Percentiles rank a stretch among this genome's conserved stretches.
Conservation (phyloP, 73 alveolate genomes). For the Paramecium caudatum region DNA sequence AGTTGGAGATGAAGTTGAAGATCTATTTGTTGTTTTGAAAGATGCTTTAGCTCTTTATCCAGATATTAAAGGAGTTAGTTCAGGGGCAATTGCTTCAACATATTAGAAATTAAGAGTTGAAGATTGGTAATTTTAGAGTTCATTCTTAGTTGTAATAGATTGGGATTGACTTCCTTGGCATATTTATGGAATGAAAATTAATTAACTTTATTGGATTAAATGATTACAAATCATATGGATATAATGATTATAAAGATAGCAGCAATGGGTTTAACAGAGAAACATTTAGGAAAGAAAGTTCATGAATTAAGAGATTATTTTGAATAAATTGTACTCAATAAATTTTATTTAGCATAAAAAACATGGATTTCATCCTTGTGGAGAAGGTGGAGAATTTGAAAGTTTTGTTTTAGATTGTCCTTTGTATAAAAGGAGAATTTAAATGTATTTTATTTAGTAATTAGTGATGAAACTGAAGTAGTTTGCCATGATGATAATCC, state of each 20-base stretch:
- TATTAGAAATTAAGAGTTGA: conserved; percentile 98
- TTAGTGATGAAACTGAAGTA: conserved; percentile 45
- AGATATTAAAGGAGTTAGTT: conserved; percentile 92
- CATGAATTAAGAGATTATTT: conserved; percentile 80
- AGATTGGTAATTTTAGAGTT: conserved; percentile 77
- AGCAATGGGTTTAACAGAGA: conserved; percentile 89
- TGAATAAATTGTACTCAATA: conserved; percentile 61
- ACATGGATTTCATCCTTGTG: conserved; percentile 97
- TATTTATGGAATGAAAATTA: conserved; percentile 95
- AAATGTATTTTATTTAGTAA: conserved; percentile 39
- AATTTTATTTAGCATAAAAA: conserved; percentile 78
- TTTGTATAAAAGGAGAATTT: conserved; percentile 81
- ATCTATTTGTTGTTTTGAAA: conserved; percentile 87
- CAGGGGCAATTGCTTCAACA: conserved; percentile 96
- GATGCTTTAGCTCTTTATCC: conserved; percentile 88
- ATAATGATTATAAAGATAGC: conserved; percentile 94
- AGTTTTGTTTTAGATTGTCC: conserved; percentile 95
- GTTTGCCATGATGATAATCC: background rate
- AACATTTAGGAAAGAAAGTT: conserved; percentile 82
- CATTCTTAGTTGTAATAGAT: conserved; percentile 84
- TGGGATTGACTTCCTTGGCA: conserved; percentile 91
- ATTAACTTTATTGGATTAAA: conserved; percentile 90
- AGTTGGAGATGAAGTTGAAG: conserved; percentile 97
- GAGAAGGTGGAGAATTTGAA: conserved; percentile 99
- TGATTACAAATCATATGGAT: conserved; percentile 92